phyloP scores from a whole-genome alignment of 2,329 filamentous ascomycete genomes.

The Mycosphaerelloides madeirae region DNA sequence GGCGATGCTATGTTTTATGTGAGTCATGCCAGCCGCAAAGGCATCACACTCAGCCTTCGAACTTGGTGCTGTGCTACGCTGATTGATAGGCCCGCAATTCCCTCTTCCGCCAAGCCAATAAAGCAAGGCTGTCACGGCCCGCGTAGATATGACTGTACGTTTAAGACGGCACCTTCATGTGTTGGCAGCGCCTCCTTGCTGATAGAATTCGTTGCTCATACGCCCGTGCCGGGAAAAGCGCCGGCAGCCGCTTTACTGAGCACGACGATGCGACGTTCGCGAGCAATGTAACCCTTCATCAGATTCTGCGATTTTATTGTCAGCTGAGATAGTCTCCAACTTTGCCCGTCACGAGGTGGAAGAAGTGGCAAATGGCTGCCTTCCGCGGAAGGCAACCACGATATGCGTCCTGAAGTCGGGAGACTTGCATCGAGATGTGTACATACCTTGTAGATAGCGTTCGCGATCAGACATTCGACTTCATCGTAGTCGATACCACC shows the following conservation, averaged over 20 bases:
- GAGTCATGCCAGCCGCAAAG: too few relatives aligned
- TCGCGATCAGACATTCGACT: constrained; percentile 89
- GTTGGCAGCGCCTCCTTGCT: too few relatives aligned
- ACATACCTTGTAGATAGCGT: constrained; percentile 93
- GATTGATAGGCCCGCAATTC: not conserved
- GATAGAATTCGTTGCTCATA: constrained; percentile 36
- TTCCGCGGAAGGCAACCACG: constrained; percentile 8
- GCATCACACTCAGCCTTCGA: too few relatives aligned
- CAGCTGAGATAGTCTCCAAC: constrained; percentile 5
- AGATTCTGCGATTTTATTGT: constrained; percentile 57
- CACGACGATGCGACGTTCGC: constrained; percentile 84
- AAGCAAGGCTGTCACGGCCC: not conserved
- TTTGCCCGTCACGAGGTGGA: not conserved
- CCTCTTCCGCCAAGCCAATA: constrained; percentile 11
- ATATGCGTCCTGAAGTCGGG: too few relatives aligned
- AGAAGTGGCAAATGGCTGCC: constrained; percentile 8
- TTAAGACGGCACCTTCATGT: too few relatives aligned
- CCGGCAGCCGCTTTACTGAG: constrained; percentile 71
- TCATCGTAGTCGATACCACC: constrained; percentile 77
- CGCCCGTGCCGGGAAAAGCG: constrained; percentile 86
- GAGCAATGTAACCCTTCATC: constrained; percentile 97
- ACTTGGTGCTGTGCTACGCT: too few relatives aligned
- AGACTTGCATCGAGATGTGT: not conserved
- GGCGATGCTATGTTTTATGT: too few relatives aligned
- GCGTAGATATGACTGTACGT: too few relatives aligned